Percentiles rank a stretch among this genome's conserved stretches.
These are phyloP conservation scores for Ogataea pini DNA, from an alignment of 805 yeast genomes.

Conservation along the genomic window DNA sequence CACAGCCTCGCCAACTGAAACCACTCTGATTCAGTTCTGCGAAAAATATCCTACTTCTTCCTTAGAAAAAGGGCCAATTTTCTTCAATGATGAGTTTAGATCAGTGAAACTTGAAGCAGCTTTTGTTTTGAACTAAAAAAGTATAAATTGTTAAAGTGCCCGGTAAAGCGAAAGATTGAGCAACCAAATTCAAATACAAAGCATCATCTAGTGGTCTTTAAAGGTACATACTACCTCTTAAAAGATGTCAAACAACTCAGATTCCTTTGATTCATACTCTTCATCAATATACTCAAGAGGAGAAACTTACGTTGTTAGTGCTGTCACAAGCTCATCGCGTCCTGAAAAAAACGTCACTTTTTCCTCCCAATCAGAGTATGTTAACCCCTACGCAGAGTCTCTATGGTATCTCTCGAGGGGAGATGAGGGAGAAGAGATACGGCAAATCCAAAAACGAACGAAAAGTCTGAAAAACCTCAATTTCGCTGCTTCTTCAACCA, in stretches of 20 bases:
- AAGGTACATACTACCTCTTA: too few species aligned
- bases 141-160: too few species aligned
- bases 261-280: slow-evolving; percentile 5
- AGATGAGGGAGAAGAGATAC: slow-evolving; percentile 38
- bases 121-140: too few species aligned
- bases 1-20: slow-evolving; percentile 3
- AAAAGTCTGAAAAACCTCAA: slow-evolving; percentile 5
- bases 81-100: background rate
- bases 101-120: too few species aligned
- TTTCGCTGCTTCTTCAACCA: background rate
- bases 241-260: background rate
- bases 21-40: slow-evolving; percentile 2
- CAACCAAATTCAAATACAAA: too few species aligned
- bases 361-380: background rate
- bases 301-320: background rate
- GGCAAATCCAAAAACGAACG: slow-evolving; percentile 29
- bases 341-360: background rate
- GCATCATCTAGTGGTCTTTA: too few species aligned
- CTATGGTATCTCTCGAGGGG: slow-evolving; percentile 42
- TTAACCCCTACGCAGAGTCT: slow-evolving; percentile 46
- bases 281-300: slow-evolving; percentile 24
- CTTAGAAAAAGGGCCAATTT: background rate
- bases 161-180: too few species aligned
- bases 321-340: background rate
- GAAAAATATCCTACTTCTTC: slow-evolving; percentile 4